These are phyloP conservation scores for Tetramitus jugosus DNA, from an alignment of 208 protist species.

Conservation along the genomic window DNA sequence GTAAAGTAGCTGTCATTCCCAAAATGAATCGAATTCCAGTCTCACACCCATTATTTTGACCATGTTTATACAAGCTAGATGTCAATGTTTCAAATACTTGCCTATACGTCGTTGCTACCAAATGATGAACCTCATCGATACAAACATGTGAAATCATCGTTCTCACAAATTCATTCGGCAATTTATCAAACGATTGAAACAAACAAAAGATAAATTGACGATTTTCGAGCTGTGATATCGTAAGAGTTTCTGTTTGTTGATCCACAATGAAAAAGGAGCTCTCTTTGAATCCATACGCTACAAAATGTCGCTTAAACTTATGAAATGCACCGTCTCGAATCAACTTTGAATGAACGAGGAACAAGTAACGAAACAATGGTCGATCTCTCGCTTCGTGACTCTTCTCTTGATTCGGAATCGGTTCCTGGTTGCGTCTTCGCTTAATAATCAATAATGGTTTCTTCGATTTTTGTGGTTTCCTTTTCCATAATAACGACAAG, in stretches of 20 bases:
- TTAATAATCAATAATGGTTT: no score
- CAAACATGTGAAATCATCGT: not conserved
- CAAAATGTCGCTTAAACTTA: slow-evolving; percentile 30
- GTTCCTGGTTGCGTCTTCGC: no score
- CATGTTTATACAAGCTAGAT: no score
- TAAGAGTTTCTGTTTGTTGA: not conserved
- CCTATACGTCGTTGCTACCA: slow-evolving; percentile 8
- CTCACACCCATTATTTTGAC: no score
- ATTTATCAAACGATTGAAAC: slow-evolving; percentile 29
- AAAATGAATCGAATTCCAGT: slow-evolving; percentile 16
- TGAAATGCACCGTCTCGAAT: slow-evolving; percentile 20
- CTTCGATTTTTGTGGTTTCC: no score
- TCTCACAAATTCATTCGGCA: not conserved
- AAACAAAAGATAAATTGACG: slow-evolving; percentile 30
- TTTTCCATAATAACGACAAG: no score
- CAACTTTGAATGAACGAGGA: slow-evolving; percentile 23
- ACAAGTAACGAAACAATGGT: slow-evolving; percentile 21
- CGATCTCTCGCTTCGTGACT: not conserved
- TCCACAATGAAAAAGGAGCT: slow-evolving; percentile 19
- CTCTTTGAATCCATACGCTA: not conserved
- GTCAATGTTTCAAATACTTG: not conserved
- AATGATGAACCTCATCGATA: slow-evolving; percentile 30
- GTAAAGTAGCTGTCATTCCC: slow-evolving; percentile 30
- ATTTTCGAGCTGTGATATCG: not conserved
- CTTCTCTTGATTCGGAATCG: no score